A percentile compares a stretch with the other conserved stretches of the same genome.
Evolutionary conservation across 2,329 filamentous ascomycete species (phyloP).

Genomic region (Aspergillus fijiensis): DNA sequence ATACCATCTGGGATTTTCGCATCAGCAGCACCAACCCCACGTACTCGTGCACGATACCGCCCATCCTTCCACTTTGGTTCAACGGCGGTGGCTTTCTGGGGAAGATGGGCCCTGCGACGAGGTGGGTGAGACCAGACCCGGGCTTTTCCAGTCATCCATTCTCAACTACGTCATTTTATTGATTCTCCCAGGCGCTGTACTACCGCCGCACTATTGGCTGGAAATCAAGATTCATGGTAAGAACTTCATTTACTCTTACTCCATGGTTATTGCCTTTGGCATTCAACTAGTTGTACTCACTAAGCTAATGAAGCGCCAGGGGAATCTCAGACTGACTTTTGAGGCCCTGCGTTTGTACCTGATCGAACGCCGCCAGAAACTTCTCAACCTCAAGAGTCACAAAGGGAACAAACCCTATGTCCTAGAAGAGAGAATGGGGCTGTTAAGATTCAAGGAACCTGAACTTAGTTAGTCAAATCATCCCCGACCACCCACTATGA

Average conservation of each 20-base stretch:
- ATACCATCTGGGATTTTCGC: slow-evolving; percentile 6
- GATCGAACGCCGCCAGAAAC: not conserved
- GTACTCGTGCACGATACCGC: slow-evolving; percentile 18
- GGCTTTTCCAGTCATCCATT: slow-evolving; percentile 13
- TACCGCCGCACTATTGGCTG: slow-evolving; percentile 3
- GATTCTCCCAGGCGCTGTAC: slow-evolving; percentile 8
- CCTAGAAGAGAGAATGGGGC: not conserved
- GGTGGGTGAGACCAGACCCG: slow-evolving; percentile 7
- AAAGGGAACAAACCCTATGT: not conserved
- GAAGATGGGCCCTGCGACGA: slow-evolving; percentile 3
- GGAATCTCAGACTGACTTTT: not conserved
- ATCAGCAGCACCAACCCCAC: slow-evolving; percentile 9
- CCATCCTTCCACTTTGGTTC: slow-evolving; percentile 7
- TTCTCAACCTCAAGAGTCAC: not conserved
- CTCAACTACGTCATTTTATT: slow-evolving; percentile 22
- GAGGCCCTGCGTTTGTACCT: not conserved
- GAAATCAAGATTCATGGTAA: not conserved
- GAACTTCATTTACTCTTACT: not conserved
- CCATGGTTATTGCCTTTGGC: not conserved
- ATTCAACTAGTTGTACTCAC: not conserved
- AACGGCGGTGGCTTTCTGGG: slow-evolving; percentile 11
- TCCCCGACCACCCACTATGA: not conserved
- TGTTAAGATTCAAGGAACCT: not conserved
- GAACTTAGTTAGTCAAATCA: not conserved
- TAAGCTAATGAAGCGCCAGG: not conserved